A percentile compares a stretch with the other conserved stretches of the same genome.
phyloP scores from a whole-genome alignment of 73 alveolate species.

The Tetrahymena thermophila region DNA sequence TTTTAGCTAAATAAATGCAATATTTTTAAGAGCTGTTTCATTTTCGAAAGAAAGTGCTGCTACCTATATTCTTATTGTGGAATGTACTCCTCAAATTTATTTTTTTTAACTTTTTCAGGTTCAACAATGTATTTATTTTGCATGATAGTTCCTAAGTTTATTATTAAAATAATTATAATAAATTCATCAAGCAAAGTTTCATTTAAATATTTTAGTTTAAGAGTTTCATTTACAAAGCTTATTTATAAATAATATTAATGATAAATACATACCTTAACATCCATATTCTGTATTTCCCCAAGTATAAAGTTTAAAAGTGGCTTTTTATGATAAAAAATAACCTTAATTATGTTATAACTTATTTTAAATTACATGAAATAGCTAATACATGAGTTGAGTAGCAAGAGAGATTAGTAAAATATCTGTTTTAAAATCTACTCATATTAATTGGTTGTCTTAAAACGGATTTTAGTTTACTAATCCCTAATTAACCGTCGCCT shows the following conservation, averaged over 20 bases:
- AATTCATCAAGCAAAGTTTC: not conserved
- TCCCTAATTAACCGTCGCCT: not conserved
- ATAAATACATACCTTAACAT: not conserved
- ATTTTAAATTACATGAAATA: not conserved
- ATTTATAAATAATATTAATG: not conserved
- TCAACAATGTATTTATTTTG: not conserved
- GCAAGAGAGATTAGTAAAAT: not conserved
- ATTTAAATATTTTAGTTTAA: too few relatives aligned
- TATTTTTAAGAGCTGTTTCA: not conserved
- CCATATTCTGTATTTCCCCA: not conserved
- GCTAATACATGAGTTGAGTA: not conserved
- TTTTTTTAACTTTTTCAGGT: not conserved
- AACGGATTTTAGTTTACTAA: not conserved
- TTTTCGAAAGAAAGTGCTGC: not conserved
- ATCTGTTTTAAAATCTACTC: not conserved
- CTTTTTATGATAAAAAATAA: not conserved
- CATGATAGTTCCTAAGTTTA: not conserved
- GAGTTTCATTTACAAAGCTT: not conserved
- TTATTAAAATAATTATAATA: not conserved
- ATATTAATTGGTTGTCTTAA: not conserved
- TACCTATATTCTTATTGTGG: not conserved
- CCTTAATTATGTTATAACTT: not conserved
- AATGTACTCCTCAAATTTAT: not conserved
- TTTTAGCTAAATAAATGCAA: not conserved
- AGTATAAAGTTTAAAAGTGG: not conserved